Evolutionary conservation across 352 stramenopile species (phyloP).

Genomic region (Halophytophthora polymorphica): DNA sequence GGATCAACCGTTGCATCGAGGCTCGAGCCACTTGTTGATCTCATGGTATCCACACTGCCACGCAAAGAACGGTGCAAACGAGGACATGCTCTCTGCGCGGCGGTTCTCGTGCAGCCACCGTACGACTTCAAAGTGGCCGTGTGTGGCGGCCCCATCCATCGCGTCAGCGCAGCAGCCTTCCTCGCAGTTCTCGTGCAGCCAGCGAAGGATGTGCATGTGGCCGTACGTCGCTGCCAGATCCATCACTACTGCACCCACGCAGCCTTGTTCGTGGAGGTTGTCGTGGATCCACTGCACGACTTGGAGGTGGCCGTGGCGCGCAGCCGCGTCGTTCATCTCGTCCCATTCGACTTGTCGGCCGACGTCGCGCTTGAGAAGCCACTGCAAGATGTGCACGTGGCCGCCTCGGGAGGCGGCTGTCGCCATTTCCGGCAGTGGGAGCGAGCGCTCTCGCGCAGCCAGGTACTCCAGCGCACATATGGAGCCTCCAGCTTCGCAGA

Average conservation of each 20-base stretch:
- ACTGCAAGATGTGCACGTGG: conserved; percentile 18
- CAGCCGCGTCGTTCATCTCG: conserved; percentile 31
- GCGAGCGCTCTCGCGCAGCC: too few species aligned
- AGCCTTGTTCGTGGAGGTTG: conserved; percentile 22
- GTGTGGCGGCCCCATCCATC: conserved; percentile 1
- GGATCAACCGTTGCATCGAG: too few species aligned
- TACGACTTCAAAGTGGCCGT: conserved; percentile 11
- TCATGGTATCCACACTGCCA: too few species aligned
- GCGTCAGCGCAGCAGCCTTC: conserved; percentile 2
- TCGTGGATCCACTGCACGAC: conserved; percentile 28
- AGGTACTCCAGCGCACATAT: too few species aligned
- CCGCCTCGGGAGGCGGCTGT: too few species aligned
- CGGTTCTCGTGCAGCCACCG: too few species aligned
- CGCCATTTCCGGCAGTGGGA: too few species aligned
- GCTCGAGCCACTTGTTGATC: too few species aligned
- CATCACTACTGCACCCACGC: conserved; percentile 30
- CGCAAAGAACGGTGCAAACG: too few species aligned
- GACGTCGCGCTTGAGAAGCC: conserved; percentile 14
- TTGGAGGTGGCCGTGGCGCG: conserved; percentile 22
- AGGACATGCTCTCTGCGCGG: too few species aligned
- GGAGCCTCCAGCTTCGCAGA: too few species aligned
- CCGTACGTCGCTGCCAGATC: conserved; percentile 15
- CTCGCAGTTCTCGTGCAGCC: conserved; percentile 8
- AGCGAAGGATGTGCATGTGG: conserved; percentile 19
- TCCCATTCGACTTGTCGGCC: background rate